These are phyloP conservation scores for Poronia punctata DNA, from an alignment of 495 filamentous ascomycete genomes.

Conservation along the genomic window DNA sequence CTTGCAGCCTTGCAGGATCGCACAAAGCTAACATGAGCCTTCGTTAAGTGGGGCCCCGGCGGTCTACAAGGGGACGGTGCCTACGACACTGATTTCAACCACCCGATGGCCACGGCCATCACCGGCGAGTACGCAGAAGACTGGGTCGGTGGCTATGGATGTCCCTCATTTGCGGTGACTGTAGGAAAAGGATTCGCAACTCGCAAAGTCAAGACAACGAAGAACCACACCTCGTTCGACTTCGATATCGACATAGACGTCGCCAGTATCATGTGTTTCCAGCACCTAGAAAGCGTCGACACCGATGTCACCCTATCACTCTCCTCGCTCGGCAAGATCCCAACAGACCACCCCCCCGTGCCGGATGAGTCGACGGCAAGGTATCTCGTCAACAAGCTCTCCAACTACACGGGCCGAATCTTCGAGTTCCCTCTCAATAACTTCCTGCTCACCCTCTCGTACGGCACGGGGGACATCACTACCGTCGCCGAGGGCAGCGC, in stretches of 20 bases:
- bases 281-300: background rate
- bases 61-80: background rate
- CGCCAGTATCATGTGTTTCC: background rate
- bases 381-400: background rate
- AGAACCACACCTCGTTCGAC: slow-evolving; percentile 1
- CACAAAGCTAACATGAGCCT: background rate
- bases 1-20: no score
- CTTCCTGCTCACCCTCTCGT: background rate
- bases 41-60: background rate
- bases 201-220: background rate
- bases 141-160: slow-evolving; percentile 5
- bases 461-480: slow-evolving; percentile 1
- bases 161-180: slow-evolving; percentile 4
- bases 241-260: slow-evolving; percentile 2
- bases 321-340: slow-evolving; percentile 1
- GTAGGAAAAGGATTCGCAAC: slow-evolving; percentile 2
- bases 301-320: background rate
- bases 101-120: background rate
- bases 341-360: background rate
- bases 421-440: slow-evolving; percentile 6
- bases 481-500: background rate
- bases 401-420: slow-evolving; percentile 1
- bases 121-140: background rate
- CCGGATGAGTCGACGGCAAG: background rate
- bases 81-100: background rate